Conservation (phyloP, 305 asterid species). For the Salvia sclarea region DNA sequence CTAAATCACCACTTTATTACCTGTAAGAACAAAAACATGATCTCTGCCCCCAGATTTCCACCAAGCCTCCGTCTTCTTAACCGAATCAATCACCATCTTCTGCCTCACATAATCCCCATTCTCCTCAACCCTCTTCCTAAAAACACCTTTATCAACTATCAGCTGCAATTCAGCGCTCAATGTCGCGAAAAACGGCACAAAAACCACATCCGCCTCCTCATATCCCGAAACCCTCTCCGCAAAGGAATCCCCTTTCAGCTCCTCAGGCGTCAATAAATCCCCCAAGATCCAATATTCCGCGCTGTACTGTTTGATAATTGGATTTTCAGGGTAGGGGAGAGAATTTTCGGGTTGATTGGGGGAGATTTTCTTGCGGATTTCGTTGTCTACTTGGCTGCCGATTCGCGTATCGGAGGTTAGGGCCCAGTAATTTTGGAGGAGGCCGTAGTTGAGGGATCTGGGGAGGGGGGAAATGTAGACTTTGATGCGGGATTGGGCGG, state of each 20-base stretch:
- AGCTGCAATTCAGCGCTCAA: constrained; percentile 92
- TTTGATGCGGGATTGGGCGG: constrained; percentile 46
- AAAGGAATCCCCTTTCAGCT: constrained; percentile 51
- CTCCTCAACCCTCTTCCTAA: constrained; percentile 72
- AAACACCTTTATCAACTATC: constrained; percentile 65
- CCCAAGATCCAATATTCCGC: constrained; percentile 98
- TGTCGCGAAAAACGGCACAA: constrained; percentile 91
- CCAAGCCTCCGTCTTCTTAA: constrained; percentile 82
- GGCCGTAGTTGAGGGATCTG: constrained; percentile 90
- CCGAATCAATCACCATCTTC: constrained; percentile 64
- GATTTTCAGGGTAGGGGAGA: constrained; percentile 79
- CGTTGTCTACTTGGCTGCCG: constrained; percentile 84
- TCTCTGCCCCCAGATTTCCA: constrained; percentile 85
- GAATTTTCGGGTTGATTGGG: constrained; percentile 31
- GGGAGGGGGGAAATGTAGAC: constrained; percentile 76
- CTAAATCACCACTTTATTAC: constrained; percentile 42
- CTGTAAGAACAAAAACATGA: constrained; percentile 91
- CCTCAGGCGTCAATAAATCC: constrained; percentile 59
- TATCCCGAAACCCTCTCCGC: constrained; percentile 60
- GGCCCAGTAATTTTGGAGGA: constrained; percentile 73
- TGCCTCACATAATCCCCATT: constrained; percentile 92
- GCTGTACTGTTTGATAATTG: constrained; percentile 87
- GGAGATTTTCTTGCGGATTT: constrained; percentile 53
- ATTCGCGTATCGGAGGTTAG: constrained; percentile 59
- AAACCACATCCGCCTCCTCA: constrained; percentile 79